Base-by-base conservation (phyloP, 1,284 basidiomycete species). In the Fistulinella cinereoalba region DNA sequence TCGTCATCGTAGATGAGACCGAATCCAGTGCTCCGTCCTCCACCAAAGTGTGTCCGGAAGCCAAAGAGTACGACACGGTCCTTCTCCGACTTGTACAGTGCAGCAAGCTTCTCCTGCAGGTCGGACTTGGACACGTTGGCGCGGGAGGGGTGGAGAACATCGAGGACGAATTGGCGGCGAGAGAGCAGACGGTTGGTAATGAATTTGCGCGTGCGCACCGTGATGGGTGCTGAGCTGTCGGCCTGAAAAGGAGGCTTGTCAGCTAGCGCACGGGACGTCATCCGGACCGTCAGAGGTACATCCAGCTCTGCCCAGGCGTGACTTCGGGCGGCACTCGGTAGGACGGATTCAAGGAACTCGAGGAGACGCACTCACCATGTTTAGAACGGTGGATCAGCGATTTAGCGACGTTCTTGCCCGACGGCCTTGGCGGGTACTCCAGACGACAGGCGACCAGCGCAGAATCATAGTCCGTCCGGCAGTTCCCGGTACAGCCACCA, bases 181-280 rank as follows among this genome's bases (percentile, higher is more conserved):
- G 92, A 88, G 51, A 99, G 81, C 58, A 99, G 88, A 60, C 94
- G 92, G 86, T 99, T 99, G 66, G 95, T 97, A 73, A 98, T 92
- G 82, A 99, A 99, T 80, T 99, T 98, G 74, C 96, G 90, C 50
- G 97, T 98, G 66, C 97, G 92, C 70, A 99, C 81, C 60, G 97
- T 99, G 64, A 99, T 83, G 61, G 96, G 90, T 72, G 94, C 88
- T 75, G 82, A 77, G 71, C 76, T 80, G 75, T 95, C 94, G 72
- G 83, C 78, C 84, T 85, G 48, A 11, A 58, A 39, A 53, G 53
- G 51, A 42, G 38, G 44, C 36, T n/a, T n/a, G n/a, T n/a, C n/a
- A n/a, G n/a, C n/a, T n/a, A n/a, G n/a, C 23, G 3, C 22, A 33
- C n/a, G n/a, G n/a, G 3, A 21, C n/a, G 47, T 43, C 62, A 65